phyloP scores from a whole-genome alignment of 495 filamentous ascomycete species.

The Acidiella bohemica region DNA sequence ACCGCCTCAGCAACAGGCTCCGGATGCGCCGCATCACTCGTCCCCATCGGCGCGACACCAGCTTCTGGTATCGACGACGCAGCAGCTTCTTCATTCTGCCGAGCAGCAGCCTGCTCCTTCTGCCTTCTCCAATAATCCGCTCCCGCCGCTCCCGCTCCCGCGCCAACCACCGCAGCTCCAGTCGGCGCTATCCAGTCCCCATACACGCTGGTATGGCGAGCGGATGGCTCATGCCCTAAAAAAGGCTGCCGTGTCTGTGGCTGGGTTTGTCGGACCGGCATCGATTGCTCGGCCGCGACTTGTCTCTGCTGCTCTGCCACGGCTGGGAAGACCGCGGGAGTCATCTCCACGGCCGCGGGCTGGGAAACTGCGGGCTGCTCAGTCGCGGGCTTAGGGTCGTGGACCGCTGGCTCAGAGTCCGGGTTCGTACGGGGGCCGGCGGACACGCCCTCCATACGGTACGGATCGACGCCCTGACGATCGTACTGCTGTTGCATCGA shows the following conservation, averaged over 20 bases:
- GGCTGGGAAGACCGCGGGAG: too few species aligned
- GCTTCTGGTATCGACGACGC: too few species aligned
- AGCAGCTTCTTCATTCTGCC: neutral
- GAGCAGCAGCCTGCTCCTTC: neutral
- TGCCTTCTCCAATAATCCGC: conserved; percentile 20
- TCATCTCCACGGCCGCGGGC: too few species aligned
- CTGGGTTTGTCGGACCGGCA: too few species aligned
- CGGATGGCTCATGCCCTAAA: conserved; percentile 14
- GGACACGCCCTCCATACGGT: conserved; percentile 10
- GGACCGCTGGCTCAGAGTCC: neutral
- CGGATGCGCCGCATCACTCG: too few species aligned
- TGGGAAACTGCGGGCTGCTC: too few species aligned
- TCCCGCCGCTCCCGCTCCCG: conserved; percentile 20
- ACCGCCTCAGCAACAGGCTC: too few species aligned
- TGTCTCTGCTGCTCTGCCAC: too few species aligned
- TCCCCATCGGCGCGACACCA: too few species aligned
- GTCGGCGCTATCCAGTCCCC: conserved; percentile 31
- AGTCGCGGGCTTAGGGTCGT: too few species aligned
- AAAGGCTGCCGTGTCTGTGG: too few species aligned
- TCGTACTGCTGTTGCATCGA: conserved; percentile 7
- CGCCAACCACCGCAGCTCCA: conserved; percentile 25
- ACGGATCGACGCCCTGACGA: conserved; percentile 7
- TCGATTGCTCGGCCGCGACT: too few species aligned
- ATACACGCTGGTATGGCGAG: conserved; percentile 22
- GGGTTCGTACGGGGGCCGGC: conserved; percentile 3